Base-by-base conservation (phyloP, 139 green algal genomes). In the Chlorella sorokiniana region DNA sequence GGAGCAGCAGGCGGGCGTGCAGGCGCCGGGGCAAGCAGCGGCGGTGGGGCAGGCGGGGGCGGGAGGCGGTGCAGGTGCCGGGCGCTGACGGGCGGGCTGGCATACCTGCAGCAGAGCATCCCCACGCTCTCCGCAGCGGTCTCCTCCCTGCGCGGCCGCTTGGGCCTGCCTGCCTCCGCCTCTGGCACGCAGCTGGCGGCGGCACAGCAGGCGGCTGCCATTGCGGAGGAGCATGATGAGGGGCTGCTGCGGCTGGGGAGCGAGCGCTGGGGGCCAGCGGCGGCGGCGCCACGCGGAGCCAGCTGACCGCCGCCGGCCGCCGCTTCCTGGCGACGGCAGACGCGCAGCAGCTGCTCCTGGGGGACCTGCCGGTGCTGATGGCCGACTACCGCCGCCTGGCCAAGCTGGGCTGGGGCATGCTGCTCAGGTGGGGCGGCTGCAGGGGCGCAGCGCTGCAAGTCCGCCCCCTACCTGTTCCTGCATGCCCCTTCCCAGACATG, bases 351-450 rank as follows among this genome's bases (percentile, higher is more conserved):
- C 63, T 83, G 69, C 35, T 31, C 56, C 69, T 86, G 16, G 68
- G 73, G 0, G 74, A 82, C 25, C 52, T 87, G 51, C 76, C 67
- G 0, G 72, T 81, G 37, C 73, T 87, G 37, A 79, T 87, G 83
- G 79, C 65, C 2, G 83, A 87, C 33, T 87, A 87, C 51, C 38
- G 83, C 38, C 51, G 75, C 37, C 78, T 87, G 71, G 83, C 83
- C 2, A 40, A 65, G 6, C 27, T 76, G 48, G 83, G 83, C 0
- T 87, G 82, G 82, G 48, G 29, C 35, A 37, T 72, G 71, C 16
- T 76, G 63, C 48, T 85, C 3, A 70, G 73, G 73, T 79, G 71
- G 6, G 67, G 20, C 4, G 3, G 7, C 4, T 2, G 11, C 0
- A 3, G 23, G 38, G 65, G 0, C 33, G 20, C 1, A 6, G 2